phyloP scores from a whole-genome alignment of 768 basidiomycete genomes.

The Termitomyces sp. region DNA sequence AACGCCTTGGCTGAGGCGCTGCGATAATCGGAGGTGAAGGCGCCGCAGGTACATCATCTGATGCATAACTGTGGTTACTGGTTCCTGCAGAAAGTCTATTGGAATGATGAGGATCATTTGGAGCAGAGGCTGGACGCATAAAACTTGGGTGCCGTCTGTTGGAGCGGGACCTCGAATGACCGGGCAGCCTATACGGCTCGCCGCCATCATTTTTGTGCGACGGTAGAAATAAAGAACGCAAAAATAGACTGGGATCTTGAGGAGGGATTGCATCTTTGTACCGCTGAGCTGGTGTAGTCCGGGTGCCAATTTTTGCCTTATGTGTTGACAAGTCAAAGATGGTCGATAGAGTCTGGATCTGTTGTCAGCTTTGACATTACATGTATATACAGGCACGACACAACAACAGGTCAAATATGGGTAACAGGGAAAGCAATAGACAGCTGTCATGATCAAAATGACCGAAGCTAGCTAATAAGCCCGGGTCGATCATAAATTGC shows the following conservation, averaged over 20 bases:
- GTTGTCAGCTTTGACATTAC: background rate
- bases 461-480: background rate
- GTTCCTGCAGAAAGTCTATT: background rate
- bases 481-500: background rate
- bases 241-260: constrained; percentile 17
- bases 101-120: constrained; percentile 26
- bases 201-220: constrained; percentile 7
- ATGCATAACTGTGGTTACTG: background rate
- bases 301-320: constrained; percentile 46
- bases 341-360: constrained; percentile 50
- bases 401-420: background rate
- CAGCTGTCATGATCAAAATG: background rate
- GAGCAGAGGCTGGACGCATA: constrained; percentile 32
- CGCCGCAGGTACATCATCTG: constrained; percentile 7
- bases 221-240: constrained; percentile 20
- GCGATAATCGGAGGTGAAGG: constrained; percentile 9
- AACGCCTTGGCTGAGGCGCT: constrained; percentile 18
- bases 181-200: constrained; percentile 7
- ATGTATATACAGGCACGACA: background rate
- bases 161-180: constrained; percentile 11
- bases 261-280: background rate
- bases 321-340: constrained; percentile 60
- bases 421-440: background rate
- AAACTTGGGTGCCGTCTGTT: constrained; percentile 20
- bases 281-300: constrained; percentile 9